A percentile compares a stretch with the other conserved stretches of the same genome.
phyloP scores from a whole-genome alignment of 257 asterid species.

The Jacaranda mimosifolia region DNA sequence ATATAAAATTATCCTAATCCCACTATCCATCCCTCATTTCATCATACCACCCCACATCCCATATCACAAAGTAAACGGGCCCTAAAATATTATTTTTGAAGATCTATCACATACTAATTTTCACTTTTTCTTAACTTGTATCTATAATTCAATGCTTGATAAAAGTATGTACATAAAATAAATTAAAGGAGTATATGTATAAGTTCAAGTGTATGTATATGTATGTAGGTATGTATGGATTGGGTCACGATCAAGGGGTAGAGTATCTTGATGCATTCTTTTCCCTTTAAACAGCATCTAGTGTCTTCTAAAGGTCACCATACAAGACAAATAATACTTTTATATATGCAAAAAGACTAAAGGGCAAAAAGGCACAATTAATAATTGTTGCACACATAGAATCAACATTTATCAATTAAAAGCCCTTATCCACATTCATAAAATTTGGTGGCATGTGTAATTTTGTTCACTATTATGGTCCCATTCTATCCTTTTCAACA shows the following conservation, averaged over 20 bases:
- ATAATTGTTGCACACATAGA: neutral
- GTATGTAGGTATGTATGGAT: neutral
- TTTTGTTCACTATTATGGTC: neutral
- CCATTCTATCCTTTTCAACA: constrained; percentile 18
- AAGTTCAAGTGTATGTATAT: neutral
- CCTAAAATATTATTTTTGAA: no score
- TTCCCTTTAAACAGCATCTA: neutral
- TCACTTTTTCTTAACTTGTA: neutral
- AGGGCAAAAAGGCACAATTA: neutral
- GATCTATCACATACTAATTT: no score
- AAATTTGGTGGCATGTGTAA: neutral
- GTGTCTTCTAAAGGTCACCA: neutral
- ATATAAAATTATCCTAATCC: no score
- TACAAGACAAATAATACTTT: neutral
- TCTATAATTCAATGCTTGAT: neutral
- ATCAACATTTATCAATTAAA: neutral
- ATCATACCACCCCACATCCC: no score
- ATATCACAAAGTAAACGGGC: no score
- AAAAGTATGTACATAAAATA: no score
- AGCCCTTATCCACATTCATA: neutral
- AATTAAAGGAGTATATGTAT: no score
- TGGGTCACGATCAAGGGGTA: neutral
- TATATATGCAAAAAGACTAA: neutral
- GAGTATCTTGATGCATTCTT: neutral
- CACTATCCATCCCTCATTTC: no score